These are phyloP conservation scores for Tripterygium wilfordii DNA, from an alignment of 177 flowering plant genomes.

Conservation along the genomic window DNA sequence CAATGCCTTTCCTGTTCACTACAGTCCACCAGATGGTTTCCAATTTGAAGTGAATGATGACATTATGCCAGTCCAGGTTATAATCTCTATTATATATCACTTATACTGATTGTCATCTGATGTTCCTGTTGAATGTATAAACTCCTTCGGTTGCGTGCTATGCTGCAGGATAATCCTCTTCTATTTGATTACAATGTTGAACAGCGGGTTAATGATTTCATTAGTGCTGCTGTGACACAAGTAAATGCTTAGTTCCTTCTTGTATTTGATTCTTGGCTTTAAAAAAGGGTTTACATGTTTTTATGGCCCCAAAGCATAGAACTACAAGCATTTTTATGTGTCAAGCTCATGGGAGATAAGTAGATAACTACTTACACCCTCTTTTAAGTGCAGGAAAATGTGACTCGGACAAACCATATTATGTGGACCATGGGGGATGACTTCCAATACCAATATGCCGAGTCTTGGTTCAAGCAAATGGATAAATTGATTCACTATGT, in stretches of 20 bases:
- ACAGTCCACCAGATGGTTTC: slow-evolving; percentile 72
- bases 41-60: slow-evolving; percentile 63
- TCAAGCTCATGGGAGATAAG: too few relatives aligned
- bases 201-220: slow-evolving; percentile 63
- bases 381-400: slow-evolving; percentile 87
- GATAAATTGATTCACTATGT: slow-evolving; percentile 88
- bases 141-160: slow-evolving; percentile 7
- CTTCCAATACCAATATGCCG: slow-evolving; percentile 85
- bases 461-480: slow-evolving; percentile 90
- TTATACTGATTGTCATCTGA: not conserved
- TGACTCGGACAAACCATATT: slow-evolving; percentile 75
- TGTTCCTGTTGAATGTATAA: not conserved
- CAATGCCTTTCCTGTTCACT: slow-evolving; percentile 71
- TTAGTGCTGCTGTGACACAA: slow-evolving; percentile 58
- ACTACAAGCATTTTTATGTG: too few relatives aligned
- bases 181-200: slow-evolving; percentile 69
- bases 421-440: slow-evolving; percentile 99
- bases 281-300: not conserved
- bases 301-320: too few relatives aligned
- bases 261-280: not conserved
- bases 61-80: slow-evolving; percentile 68
- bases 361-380: too few relatives aligned
- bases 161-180: slow-evolving; percentile 64
- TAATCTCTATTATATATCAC: too few relatives aligned
- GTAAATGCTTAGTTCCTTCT: slow-evolving; percentile 24